Evolutionary conservation across 2,329 filamentous ascomycete genomes (phyloP).

Genomic region (Akanthomyces uredinophilus): DNA sequence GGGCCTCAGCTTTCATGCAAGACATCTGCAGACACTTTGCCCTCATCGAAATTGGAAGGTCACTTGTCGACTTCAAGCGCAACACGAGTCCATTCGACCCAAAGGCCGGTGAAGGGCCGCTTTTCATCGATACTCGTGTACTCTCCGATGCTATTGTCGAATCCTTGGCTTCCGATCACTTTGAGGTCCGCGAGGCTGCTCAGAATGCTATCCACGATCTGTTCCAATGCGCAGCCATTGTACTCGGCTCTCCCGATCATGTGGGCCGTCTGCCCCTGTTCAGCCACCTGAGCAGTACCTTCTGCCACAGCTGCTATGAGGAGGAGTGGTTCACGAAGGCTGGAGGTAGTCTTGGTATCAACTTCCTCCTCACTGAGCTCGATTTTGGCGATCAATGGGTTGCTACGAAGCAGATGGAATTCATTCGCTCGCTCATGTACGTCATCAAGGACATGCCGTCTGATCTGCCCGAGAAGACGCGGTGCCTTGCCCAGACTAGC

Average conservation of each 20-base stretch:
- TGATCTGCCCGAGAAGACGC: constrained; percentile 85
- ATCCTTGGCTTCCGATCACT: constrained; percentile 79
- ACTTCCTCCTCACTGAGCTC: constrained; percentile 77
- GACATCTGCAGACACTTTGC: constrained; percentile 88
- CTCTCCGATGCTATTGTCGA: constrained; percentile 88
- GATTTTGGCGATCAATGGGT: constrained; percentile 83
- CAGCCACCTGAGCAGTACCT: constrained; percentile 70
- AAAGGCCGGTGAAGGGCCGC: constrained; percentile 75
- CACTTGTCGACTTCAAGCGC: constrained; percentile 76
- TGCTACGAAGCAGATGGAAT: constrained; percentile 74
- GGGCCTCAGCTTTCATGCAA: constrained; percentile 68
- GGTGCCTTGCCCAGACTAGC: constrained; percentile 75
- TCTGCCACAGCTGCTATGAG: constrained; percentile 92
- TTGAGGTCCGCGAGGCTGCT: constrained; percentile 74
- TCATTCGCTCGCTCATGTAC: constrained; percentile 87
- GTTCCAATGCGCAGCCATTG: constrained; percentile 67
- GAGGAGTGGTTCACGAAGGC: constrained; percentile 99
- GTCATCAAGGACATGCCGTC: constrained; percentile 98
- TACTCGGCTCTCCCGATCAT: constrained; percentile 70
- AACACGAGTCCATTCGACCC: constrained; percentile 76
- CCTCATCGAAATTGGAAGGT: constrained; percentile 79
- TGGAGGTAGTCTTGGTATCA: constrained; percentile 85
- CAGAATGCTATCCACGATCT: constrained; percentile 73
- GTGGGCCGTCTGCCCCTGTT: constrained; percentile 81
- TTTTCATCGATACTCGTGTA: constrained; percentile 80